These are phyloP conservation scores for Phlegmacium glaucopus DNA, from an alignment of 768 basidiomycete species.

Conservation along the genomic window DNA sequence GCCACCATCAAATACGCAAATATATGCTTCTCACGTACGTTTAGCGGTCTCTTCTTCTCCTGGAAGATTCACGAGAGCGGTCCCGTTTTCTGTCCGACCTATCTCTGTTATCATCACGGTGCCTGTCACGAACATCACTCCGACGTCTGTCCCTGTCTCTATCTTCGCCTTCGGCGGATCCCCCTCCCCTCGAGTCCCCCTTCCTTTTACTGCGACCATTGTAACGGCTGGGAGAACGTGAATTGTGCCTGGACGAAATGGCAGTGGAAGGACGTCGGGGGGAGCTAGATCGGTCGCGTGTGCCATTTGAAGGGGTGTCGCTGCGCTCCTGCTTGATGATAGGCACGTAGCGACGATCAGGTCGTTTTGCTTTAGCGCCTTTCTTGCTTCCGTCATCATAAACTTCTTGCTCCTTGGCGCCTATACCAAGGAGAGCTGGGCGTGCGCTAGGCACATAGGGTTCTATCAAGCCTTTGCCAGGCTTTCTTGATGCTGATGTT, in stretches of 20 bases:
- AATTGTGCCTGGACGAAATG: constrained; percentile 44
- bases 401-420: constrained; percentile 83
- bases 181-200: constrained; percentile 7
- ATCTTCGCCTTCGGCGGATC: constrained; percentile 1
- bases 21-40: not conserved
- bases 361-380: constrained; percentile 38
- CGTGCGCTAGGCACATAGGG: constrained; percentile 82
- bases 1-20: not conserved
- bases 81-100: constrained; percentile 25
- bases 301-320: constrained; percentile 23
- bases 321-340: constrained; percentile 65
- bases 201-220: constrained; percentile 11
- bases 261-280: constrained; percentile 32
- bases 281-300: constrained; percentile 32
- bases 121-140: constrained; percentile 22
- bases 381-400: constrained; percentile 66
- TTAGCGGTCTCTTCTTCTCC: constrained; percentile 6
- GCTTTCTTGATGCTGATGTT: constrained; percentile 61
- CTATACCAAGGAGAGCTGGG: constrained; percentile 87
- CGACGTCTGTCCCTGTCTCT: constrained; percentile 1
- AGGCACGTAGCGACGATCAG: constrained; percentile 81
- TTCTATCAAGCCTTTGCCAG: constrained; percentile 60
- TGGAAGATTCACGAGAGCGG: constrained; percentile 26
- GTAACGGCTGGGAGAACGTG: constrained; percentile 46
- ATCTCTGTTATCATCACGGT: constrained; percentile 24